phyloP scores from a whole-genome alignment of 2,329 filamentous ascomycete genomes.

The Arthroderma sp. region DNA sequence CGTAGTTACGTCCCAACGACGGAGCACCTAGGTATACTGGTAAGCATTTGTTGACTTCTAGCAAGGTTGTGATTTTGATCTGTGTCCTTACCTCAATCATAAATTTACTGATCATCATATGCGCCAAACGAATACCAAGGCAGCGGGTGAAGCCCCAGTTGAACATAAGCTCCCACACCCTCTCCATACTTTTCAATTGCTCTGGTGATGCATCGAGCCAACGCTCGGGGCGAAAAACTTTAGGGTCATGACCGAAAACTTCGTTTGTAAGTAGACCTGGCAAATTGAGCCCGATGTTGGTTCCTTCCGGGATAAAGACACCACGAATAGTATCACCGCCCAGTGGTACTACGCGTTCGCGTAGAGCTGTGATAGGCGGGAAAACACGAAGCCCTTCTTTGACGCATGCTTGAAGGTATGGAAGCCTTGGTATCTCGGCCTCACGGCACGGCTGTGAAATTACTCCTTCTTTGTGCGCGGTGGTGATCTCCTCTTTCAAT shows the following conservation, averaged over 20 bases:
- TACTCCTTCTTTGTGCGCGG: not conserved
- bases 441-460: not conserved
- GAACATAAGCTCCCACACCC: constrained; percentile 2
- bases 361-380: constrained; percentile 27
- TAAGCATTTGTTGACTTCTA: too few species aligned
- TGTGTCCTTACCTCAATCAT: too few species aligned
- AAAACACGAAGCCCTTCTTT: constrained; percentile 16
- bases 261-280: constrained; percentile 28
- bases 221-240: constrained; percentile 36
- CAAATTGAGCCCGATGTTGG: constrained; percentile 32
- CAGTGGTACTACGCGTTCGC: constrained; percentile 24
- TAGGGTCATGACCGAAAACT: constrained; percentile 21
- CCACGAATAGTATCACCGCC: constrained; percentile 27
- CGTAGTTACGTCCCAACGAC: too few species aligned
- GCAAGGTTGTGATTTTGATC: too few species aligned
- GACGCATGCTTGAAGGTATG: constrained; percentile 17
- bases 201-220: constrained; percentile 25
- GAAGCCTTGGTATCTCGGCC: constrained; percentile 7
- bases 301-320: constrained; percentile 35
- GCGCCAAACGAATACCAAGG: not conserved
- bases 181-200: constrained; percentile 1
- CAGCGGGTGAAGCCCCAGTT: constrained; percentile 1
- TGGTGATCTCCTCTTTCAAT: not conserved
- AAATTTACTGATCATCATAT: too few species aligned
- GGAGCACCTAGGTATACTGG: too few species aligned